A percentile compares a stretch with the other conserved stretches of the same genome.
Conservation (phyloP, 768 basidiomycete species). For the Floccularia luteovirens region DNA sequence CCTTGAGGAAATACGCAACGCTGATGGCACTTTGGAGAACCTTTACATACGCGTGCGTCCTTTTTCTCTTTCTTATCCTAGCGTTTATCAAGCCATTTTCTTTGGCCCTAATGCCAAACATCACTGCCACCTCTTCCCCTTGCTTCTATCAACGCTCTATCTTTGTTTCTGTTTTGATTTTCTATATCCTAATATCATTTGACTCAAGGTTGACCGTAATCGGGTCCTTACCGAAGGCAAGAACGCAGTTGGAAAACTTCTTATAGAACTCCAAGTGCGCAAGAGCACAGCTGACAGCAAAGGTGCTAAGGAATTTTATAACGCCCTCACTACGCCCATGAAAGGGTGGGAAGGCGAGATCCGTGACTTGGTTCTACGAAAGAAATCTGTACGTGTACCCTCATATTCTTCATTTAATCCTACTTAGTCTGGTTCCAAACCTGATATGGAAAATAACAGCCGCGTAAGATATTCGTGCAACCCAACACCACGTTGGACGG, state of each 20-base stretch:
- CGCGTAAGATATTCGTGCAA: constrained; percentile 81
- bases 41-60: constrained; percentile 56
- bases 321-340: constrained; percentile 67
- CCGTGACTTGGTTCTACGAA: constrained; percentile 67
- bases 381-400: constrained; percentile 69
- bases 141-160: no score
- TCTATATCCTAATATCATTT: neutral
- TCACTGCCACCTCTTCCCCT: no score
- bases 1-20: constrained; percentile 59
- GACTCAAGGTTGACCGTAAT: constrained; percentile 58
- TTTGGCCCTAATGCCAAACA: no score
- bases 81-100: neutral
- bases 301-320: constrained; percentile 76
- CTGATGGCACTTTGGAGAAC: constrained; percentile 54
- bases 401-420: no score
- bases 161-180: neutral
- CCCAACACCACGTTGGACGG: constrained; percentile 68
- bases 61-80: neutral
- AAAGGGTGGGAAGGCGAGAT: constrained; percentile 69
- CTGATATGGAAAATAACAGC: constrained; percentile 30
- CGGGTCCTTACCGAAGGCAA: constrained; percentile 60
- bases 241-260: constrained; percentile 61
- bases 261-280: constrained; percentile 75
- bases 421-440: constrained; percentile 1
- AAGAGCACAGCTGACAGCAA: constrained; percentile 82